Percentiles rank a stretch among this genome's conserved stretches.
Evolutionary conservation across 2,329 filamentous ascomycete species (phyloP).

Genomic region (Fusarium sp.): DNA sequence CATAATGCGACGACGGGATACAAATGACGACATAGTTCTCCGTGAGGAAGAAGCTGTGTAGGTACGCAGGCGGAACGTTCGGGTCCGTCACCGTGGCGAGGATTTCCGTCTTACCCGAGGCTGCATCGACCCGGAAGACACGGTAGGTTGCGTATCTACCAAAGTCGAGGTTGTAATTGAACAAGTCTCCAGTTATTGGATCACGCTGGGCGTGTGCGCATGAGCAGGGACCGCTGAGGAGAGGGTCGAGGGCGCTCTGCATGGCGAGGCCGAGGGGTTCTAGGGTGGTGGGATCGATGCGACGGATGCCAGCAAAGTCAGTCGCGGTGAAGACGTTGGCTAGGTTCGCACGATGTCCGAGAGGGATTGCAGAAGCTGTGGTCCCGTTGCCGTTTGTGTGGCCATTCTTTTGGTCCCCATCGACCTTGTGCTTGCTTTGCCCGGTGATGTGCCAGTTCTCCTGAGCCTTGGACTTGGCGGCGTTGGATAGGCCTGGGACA

Average conservation of each 20-base stretch:
- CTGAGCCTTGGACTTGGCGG: slow-evolving; percentile 8
- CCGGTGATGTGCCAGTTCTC: neutral
- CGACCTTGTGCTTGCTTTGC: slow-evolving; percentile 10
- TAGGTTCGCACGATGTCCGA: slow-evolving; percentile 52
- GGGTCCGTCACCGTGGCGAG: slow-evolving; percentile 71
- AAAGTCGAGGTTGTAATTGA: slow-evolving; percentile 83
- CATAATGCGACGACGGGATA: slow-evolving; percentile 73
- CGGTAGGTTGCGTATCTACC: slow-evolving; percentile 70
- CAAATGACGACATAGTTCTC: slow-evolving; percentile 78
- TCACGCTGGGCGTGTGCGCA: slow-evolving; percentile 79
- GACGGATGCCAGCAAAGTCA: slow-evolving; percentile 67
- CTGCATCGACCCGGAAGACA: slow-evolving; percentile 72
- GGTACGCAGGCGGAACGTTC: slow-evolving; percentile 70
- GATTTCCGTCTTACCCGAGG: slow-evolving; percentile 74
- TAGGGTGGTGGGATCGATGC: slow-evolving; percentile 75
- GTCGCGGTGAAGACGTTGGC: slow-evolving; percentile 65
- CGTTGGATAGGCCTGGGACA: slow-evolving; percentile 64
- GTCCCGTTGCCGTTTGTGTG: neutral
- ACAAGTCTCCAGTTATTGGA: slow-evolving; percentile 77
- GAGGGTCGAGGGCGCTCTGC: slow-evolving; percentile 73
- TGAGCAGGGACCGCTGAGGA: slow-evolving; percentile 73
- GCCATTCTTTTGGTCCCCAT: neutral
- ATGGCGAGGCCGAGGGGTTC: slow-evolving; percentile 74
- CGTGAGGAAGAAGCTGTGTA: slow-evolving; percentile 85
- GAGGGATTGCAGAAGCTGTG: neutral